Evolutionary conservation across 1,139 yeast genomes (phyloP).

Genomic region (Zygosaccharomyces sapae): DNA sequence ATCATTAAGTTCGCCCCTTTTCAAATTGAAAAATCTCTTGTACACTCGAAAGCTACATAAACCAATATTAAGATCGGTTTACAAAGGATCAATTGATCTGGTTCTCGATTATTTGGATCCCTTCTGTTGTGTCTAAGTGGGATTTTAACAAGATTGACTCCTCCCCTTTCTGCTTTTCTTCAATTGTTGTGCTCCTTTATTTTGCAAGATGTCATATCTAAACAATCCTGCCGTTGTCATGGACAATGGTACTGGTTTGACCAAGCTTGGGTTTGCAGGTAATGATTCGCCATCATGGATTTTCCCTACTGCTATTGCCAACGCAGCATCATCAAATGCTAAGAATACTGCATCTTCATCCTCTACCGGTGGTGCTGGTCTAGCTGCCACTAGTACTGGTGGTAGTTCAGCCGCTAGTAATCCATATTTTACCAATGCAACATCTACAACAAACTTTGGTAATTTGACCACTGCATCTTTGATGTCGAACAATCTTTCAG

Average conservation of each 20-base stretch:
- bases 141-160: background rate
- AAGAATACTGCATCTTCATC: constrained; percentile 26
- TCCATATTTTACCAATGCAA: constrained; percentile 36
- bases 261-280: constrained; percentile 97
- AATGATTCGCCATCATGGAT: constrained; percentile 96
- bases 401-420: constrained; percentile 24
- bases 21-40: background rate
- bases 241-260: constrained; percentile 93
- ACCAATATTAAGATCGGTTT: background rate
- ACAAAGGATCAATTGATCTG: background rate
- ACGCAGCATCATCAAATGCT: constrained; percentile 46
- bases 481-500: constrained; percentile 50
- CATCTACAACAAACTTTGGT: constrained; percentile 35
- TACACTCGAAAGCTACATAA: background rate
- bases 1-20: constrained; percentile 4
- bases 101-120: background rate
- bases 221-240: constrained; percentile 92
- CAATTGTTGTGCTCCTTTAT: background rate
- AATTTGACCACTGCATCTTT: constrained; percentile 29
- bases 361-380: constrained; percentile 29
- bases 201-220: constrained; percentile 39
- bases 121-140: background rate
- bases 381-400: constrained; percentile 11
- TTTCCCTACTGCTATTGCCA: constrained; percentile 96
- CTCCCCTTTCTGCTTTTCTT: background rate